Evolutionary conservation across 2,329 filamentous ascomycete species (phyloP).

Genomic region (Neonectria ditissima): DNA sequence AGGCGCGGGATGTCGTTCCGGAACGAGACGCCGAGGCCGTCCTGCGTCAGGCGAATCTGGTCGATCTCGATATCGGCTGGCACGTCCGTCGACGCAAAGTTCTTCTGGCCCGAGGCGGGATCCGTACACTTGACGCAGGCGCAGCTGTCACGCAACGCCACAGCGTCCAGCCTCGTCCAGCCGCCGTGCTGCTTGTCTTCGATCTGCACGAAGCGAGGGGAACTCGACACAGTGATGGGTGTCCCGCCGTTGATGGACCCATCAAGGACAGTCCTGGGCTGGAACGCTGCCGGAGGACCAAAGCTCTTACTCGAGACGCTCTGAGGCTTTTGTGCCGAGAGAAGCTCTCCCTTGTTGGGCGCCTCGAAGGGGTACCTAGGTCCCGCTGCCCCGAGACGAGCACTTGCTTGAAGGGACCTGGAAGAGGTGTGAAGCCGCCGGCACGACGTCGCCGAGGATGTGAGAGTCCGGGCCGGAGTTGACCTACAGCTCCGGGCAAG

Average conservation of each 20-base stretch:
- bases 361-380: constrained; percentile 24
- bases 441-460: constrained; percentile 1
- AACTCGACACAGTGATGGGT: constrained; percentile 43
- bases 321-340: not conserved
- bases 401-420: constrained; percentile 35
- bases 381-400: constrained; percentile 13
- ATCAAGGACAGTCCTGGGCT: constrained; percentile 23
- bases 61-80: constrained; percentile 49
- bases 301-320: constrained; percentile 27
- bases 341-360: constrained; percentile 18
- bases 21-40: constrained; percentile 71
- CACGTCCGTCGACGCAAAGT: constrained; percentile 58
- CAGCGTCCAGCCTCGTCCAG: constrained; percentile 42
- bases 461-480: constrained; percentile 4
- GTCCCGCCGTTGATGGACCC: constrained; percentile 16
- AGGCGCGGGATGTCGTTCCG: constrained; percentile 55
- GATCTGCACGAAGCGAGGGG: constrained; percentile 44
- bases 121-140: constrained; percentile 65
- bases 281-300: constrained; percentile 27
- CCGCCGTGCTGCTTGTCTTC: constrained; percentile 34
- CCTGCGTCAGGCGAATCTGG: constrained; percentile 46
- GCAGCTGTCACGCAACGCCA: constrained; percentile 66
- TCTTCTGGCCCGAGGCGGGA: constrained; percentile 70
- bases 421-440: constrained; percentile 5
- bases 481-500: constrained; percentile 29